Evolutionary conservation across 73 alveolate species (phyloP), one percentile per base, ranked within the genome.

Genomic region (Paramecium sexaurelia): DNA sequence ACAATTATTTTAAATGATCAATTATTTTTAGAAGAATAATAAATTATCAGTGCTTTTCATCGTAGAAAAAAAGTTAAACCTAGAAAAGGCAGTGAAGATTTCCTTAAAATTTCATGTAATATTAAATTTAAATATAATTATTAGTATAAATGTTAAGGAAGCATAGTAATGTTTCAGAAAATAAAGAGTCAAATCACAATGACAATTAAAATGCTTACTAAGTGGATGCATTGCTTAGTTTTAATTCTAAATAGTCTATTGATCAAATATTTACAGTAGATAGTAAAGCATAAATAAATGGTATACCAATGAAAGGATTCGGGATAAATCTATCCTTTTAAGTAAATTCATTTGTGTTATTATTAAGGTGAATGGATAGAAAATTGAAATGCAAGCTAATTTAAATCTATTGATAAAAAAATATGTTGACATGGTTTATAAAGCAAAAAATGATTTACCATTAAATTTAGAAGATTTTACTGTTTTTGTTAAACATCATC

Each of bases 31-130:
- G 56, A 73, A 36, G 87, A 73, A 39, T 24, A 73, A 39, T 17
- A 73, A 73, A 73, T 73, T 15, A 35, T 73, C 11, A 39, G 19
- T 27, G 56, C 87, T 2, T 73, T 33, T 73, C 32, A 33, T 22
- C 39, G 56, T n/a, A 51, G 29, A 17, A 51, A 51, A 2, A 9
- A 29, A n/a, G 67, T 51, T 20, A 66, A 32, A 66, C 83, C 83
- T 66, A 10, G 83, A 66, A 66, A 66, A 66, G 83, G 83, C 1
- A 66, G 83, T 66, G 47, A 66, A 66, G 83, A 66, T 10, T 66
- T 66, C 0, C 26, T 66, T 5, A 32, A 66, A 15, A 26, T 29
- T 7, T 66, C 83, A 66, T 26, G 83, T 66, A 66, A 51, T 17
- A 4, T 3, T 17, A 0, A 0, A 17, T 15, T 17, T 20, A 4